phyloP scores from a whole-genome alignment of 1,284 basidiomycete genomes.

The Malassezia slooffiae region DNA sequence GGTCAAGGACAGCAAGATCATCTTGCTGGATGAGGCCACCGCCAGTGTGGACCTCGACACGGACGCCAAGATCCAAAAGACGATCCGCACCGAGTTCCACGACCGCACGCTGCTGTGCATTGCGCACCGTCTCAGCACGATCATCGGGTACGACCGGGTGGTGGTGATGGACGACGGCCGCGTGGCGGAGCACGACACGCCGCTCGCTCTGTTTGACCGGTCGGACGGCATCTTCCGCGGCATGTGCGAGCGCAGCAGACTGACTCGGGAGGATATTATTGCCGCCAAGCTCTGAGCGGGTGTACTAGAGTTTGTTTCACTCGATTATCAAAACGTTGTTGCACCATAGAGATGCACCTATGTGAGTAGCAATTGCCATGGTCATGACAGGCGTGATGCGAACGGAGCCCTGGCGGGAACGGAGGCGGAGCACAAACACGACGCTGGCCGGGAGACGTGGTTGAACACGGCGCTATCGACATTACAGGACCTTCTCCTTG shows the following conservation, averaged over 20 bases:
- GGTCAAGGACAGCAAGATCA: constrained; percentile 36
- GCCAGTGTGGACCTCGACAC: constrained; percentile 68
- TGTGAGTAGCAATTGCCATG: too few species aligned
- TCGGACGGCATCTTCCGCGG: constrained; percentile 56
- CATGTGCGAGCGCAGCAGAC: constrained; percentile 63
- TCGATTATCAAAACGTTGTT: too few species aligned
- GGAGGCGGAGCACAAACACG: too few species aligned
- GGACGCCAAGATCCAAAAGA: constrained; percentile 70
- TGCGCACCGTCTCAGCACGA: constrained; percentile 62
- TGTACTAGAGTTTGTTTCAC: not conserved
- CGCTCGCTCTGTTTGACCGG: constrained; percentile 54
- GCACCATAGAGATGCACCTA: too few species aligned
- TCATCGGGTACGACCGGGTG: constrained; percentile 67
- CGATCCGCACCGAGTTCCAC: constrained; percentile 69
- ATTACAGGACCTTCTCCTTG: constrained; percentile 32
- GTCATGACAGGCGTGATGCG: too few species aligned
- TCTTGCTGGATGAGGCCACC: constrained; percentile 58
- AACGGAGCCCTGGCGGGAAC: too few species aligned
- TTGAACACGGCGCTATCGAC: constrained; percentile 9
- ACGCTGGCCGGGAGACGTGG: too few species aligned
- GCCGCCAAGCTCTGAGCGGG: not conserved
- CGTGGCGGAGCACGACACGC: constrained; percentile 63
- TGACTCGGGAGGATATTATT: constrained; percentile 53
- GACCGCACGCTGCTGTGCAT: constrained; percentile 69
- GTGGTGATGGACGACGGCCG: constrained; percentile 65